Evolutionary conservation across 345 rosid species (phyloP), one percentile per base, ranked within the genome.

Genomic region (Clausena lansium): DNA sequence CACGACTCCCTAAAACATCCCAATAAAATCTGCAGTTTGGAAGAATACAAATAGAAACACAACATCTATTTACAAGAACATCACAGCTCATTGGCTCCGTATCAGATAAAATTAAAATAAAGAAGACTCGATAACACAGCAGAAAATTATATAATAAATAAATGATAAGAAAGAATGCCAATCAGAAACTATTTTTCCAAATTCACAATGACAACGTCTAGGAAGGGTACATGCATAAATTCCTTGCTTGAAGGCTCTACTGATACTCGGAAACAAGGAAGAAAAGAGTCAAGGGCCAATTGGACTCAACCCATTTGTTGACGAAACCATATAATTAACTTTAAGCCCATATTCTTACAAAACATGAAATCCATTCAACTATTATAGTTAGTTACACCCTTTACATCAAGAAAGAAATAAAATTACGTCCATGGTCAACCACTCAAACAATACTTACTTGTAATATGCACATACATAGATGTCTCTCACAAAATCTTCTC

Each of bases 391-490:
- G 11, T 22, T 15, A 32, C 32, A 57, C 65, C 54, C 74, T 68
- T 79, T 74, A 62, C 68, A 68, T 78, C 45, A 61, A 68, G 39
- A 45, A 57, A 25, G 38, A 63, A 17, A 71, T 8, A 74, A 69
- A 65, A 61, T 38, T 45, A 47, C 32, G 55, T 63, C 55, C 69
- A 15, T 27, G 32, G 33, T 19, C 10, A 65, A 20, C 55, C 30
- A 66, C 22, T 45, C 10, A 73, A 74, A 2, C 71, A n/a, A 8
- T 64, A 54, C 38, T 36, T 25, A 24, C 55, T 71, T 45, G 19
- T 50, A 67, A n/a, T n/a, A n/a, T n/a, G 65, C 8, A 67, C 25
- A 57, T 67, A 78, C 72, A 78, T 8, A 24, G 63, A 55, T 54
- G 36, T 65, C 63, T 62, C 75, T 71, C 33, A 50, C 61, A 38